Evolutionary conservation across 768 basidiomycete genomes (phyloP), one percentile per base, ranked within the genome.

Genomic region (Suillus discolor): DNA sequence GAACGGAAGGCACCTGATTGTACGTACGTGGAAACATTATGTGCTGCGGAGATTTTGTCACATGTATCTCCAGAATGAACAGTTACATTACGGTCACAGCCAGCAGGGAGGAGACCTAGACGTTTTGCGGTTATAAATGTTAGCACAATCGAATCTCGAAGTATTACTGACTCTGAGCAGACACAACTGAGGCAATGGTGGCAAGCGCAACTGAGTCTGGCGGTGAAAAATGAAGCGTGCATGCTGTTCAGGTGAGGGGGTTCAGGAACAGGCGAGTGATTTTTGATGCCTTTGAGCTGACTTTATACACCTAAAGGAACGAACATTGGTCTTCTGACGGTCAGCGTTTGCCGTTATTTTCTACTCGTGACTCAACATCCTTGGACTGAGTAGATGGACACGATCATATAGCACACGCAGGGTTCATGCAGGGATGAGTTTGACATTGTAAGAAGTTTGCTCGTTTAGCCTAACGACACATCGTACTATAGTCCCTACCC

Each of bases 11-110:
- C 6, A 63, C 15, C 51, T 45, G 53, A 63, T 53, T 55, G 18
- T 36, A 70, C 79, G 69, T 71, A 89, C 79, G 83, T 84, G 9
- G 85, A 85, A 36, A 80, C 81, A 65, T 79, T 79, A 64, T 82
- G 72, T 6, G 81, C 78, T 6, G 79, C 79, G 31, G 82, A 86
- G 71, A 89, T 88, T 38, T 67, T 73, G 71, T 87, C 82, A 74
- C 89, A 90, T 64, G 80, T 85, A 72, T 89, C 86, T 8, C 83
- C 83, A 6, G 72, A 51, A 34, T 74, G 68, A 42, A 90, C 82
- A n/a, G 80, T 82, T 68, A 85, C 86, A 70, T 73, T 83, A 66
- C 86, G 82, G 18, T 80, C 79, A 67, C 89, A 90, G 70, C 73
- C n/a, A 36, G 55, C 55, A 8, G 55, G 62, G n/a, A 63, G 38